Conservation (phyloP, 176 grass and related monocot genomes). For the Juncus inflexus region DNA sequence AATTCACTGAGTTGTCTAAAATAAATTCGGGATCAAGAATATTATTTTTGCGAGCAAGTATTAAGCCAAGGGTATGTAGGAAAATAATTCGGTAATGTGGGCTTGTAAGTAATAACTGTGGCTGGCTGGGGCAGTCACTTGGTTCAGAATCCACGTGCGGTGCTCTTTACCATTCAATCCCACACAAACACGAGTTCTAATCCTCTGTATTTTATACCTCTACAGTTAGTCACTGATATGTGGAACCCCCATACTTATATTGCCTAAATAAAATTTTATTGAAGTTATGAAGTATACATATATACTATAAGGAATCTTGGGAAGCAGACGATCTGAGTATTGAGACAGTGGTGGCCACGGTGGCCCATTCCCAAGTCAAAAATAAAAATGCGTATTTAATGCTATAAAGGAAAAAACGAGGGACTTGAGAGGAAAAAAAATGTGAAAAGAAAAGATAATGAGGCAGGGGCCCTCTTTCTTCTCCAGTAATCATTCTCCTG, state of each 20-base stretch:
- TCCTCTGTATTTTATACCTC: constrained; percentile 33
- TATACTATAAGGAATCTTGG: neutral
- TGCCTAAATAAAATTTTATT: too few species aligned
- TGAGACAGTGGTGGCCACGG: neutral
- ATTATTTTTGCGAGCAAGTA: too few species aligned
- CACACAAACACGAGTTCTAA: constrained; percentile 41
- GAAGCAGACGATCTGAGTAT: too few species aligned
- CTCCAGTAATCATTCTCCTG: constrained; percentile 22
- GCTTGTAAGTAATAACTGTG: constrained; percentile 36
- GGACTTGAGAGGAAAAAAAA: neutral
- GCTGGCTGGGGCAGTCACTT: constrained; percentile 66
- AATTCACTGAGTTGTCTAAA: too few species aligned
- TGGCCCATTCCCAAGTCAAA: constrained; percentile 4
- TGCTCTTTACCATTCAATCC: constrained; percentile 84
- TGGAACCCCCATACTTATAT: too few species aligned
- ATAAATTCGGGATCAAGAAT: too few species aligned
- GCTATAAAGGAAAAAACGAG: constrained; percentile 7
- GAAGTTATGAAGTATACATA: too few species aligned
- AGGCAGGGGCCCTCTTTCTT: neutral
- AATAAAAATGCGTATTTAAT: constrained; percentile 21
- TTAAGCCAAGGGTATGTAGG: too few species aligned
- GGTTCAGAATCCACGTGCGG: constrained; percentile 95
- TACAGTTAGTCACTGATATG: too few species aligned
- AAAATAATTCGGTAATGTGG: too few species aligned
- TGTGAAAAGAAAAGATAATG: neutral